phyloP scores from a whole-genome alignment of 306 rosid species.

The Fragaria ananassa region DNA sequence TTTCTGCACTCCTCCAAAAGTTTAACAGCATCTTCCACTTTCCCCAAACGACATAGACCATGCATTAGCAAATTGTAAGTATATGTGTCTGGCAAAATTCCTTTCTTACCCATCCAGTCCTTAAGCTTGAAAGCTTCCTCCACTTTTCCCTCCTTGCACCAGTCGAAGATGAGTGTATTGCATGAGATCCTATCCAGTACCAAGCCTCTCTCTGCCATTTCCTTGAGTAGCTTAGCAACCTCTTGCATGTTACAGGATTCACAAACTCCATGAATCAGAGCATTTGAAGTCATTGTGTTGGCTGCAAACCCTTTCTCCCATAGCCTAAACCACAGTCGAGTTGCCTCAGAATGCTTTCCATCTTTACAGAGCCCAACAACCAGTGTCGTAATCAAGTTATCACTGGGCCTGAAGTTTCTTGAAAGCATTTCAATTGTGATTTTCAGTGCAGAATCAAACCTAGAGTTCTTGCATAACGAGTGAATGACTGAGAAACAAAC shows the following conservation, averaged over 20 bases:
- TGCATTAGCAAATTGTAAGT: conserved; percentile 4
- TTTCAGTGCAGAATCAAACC: conserved; percentile 1
- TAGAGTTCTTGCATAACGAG: neutral
- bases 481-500: conserved; percentile 8
- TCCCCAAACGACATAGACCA: neutral
- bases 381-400: conserved; percentile 1
- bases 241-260: neutral
- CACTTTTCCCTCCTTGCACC: conserved; percentile 4
- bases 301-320: neutral
- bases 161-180: neutral
- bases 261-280: conserved; percentile 4
- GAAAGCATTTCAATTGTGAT: neutral
- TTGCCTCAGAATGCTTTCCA: conserved; percentile 7
- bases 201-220: conserved; percentile 5
- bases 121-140: neutral
- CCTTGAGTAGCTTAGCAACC: neutral
- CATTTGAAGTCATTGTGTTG: conserved; percentile 4
- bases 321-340: neutral
- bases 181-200: conserved; percentile 8
- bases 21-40: neutral
- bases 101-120: neutral
- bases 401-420: conserved; percentile 1
- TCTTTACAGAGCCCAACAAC: conserved; percentile 6
- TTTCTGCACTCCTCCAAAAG: conserved; percentile 5
- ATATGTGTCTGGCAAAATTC: conserved; percentile 3